Percentiles rank a stretch among this genome's conserved stretches.
These are phyloP conservation scores for Euphorbia pulcherrima DNA, from an alignment of 345 rosid species.

Conservation along the genomic window DNA sequence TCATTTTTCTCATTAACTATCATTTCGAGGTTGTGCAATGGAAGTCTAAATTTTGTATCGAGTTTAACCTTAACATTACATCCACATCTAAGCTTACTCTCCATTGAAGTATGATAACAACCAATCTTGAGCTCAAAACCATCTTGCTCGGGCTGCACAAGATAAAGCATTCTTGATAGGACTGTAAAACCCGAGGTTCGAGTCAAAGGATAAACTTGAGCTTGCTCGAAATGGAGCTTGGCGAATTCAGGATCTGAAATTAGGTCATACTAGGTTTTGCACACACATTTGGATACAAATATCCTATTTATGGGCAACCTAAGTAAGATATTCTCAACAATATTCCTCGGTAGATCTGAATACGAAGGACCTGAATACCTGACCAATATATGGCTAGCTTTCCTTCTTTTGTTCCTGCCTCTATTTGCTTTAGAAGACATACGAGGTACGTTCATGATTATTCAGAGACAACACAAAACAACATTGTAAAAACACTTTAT, in stretches of 20 bases:
- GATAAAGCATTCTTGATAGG: background rate
- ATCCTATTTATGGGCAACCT: background rate
- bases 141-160: background rate
- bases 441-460: too few species aligned
- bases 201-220: background rate
- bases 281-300: background rate
- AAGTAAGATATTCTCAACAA: background rate
- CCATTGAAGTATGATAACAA: too few species aligned
- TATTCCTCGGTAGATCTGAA: background rate
- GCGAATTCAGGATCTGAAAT: background rate
- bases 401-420: background rate
- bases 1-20: too few species aligned
- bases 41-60: background rate
- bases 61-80: background rate
- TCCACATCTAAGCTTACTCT: too few species aligned
- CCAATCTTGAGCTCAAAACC: background rate
- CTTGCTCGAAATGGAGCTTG: background rate
- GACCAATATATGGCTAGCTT: too few species aligned
- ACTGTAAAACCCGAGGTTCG: background rate
- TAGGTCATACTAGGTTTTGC: background rate
- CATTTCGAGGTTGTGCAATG: background rate
- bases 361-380: background rate
- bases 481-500: too few species aligned
- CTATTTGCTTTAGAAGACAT: background rate
- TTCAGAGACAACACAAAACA: too few species aligned